Evolutionary conservation across 768 basidiomycete species (phyloP).

Genomic region (Leccinellum albellum): DNA sequence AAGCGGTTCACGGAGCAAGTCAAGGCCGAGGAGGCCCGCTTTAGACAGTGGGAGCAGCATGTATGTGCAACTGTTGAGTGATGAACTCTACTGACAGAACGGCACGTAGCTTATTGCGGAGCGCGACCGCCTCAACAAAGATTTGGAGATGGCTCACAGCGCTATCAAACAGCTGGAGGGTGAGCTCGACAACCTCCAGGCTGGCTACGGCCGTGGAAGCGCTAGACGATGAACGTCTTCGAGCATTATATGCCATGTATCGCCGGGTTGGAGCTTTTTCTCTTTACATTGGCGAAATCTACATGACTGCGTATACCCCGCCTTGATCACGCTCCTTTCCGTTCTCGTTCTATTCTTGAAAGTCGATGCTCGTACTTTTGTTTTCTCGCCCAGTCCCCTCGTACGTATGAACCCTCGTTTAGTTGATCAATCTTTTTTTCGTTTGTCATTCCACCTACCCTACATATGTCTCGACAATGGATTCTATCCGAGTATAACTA

Average conservation of each 20-base stretch:
- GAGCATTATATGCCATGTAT: not conserved
- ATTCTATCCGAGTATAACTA: not conserved
- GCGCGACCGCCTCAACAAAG: slow-evolving; percentile 98
- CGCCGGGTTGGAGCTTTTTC: slow-evolving; percentile 2
- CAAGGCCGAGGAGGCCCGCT: slow-evolving; percentile 95
- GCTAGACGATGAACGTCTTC: slow-evolving; percentile 25
- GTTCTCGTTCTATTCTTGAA: slow-evolving; percentile 7
- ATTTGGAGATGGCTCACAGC: slow-evolving; percentile 88
- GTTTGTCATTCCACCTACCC: slow-evolving; percentile 11
- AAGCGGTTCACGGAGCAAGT: slow-evolving; percentile 99
- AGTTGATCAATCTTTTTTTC: slow-evolving; percentile 11
- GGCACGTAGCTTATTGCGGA: slow-evolving; percentile 85
- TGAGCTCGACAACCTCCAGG: slow-evolving; percentile 86
- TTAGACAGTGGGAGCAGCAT: slow-evolving; percentile 99
- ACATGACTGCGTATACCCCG: slow-evolving; percentile 26
- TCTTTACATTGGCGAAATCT: slow-evolving; percentile 6
- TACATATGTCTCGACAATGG: slow-evolving; percentile 15
- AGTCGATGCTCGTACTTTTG: slow-evolving; percentile 3
- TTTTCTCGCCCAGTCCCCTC: slow-evolving; percentile 1
- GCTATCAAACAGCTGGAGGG: slow-evolving; percentile 88
- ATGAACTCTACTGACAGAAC: slow-evolving; percentile 14
- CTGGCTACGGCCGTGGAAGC: slow-evolving; percentile 73
- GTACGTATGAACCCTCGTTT: slow-evolving; percentile 24
- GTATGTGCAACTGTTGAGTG: slow-evolving; percentile 42
- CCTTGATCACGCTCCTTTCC: slow-evolving; percentile 16